Evolutionary conservation across 345 rosid species (phyloP), one percentile per base, ranked within the genome.

Genomic region (Gossypium arboreum): DNA sequence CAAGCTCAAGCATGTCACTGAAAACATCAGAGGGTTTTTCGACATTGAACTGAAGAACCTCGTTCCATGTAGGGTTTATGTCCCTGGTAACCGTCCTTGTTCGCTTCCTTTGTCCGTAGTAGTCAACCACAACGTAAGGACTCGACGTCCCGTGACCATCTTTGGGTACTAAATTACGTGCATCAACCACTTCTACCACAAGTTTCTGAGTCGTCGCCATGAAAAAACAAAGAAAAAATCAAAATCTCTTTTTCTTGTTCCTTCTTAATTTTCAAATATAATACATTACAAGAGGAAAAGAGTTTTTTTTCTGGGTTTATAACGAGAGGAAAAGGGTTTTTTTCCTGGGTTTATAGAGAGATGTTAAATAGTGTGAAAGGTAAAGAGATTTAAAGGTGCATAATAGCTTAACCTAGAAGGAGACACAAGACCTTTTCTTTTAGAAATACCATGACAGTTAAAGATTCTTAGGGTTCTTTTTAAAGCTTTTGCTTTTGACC

Each of bases 81-180:
- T 92, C 92, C 27, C 91, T 84, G 52, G 85, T 72, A 47, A 78
- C 85, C 7, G 97, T 85, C 2, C 57, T 77, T 0, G 98, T 94
- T 3, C 83, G 82, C 80, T 78, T 84, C 77, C 98, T 70, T 48
- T 94, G 94, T 18, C 97, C 98, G 57, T 92, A 85, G 78, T 87
- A 94, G 75, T 94, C 91, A 48, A 91, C 72, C 24, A 88, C 83
- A 8, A 88, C 98, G 80, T 88, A 94, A 9, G 98, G 97, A 77
- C 98, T 94, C 17, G 98, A 92, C 0, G 89, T 80, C 16, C 98
- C 98, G 0, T 89, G 97, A 10, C 98, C 98, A 44, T 92, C 98
- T 56, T 87, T 92, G 0, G 97, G 97, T 9, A 76, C 65, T 7
- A 94, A 86, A 50, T 85, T 85, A 8, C 83, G 80, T 9, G 97